These are phyloP conservation scores for Thuja plicata DNA, from an alignment of 83 land plant genomes.

Conservation along the genomic window DNA sequence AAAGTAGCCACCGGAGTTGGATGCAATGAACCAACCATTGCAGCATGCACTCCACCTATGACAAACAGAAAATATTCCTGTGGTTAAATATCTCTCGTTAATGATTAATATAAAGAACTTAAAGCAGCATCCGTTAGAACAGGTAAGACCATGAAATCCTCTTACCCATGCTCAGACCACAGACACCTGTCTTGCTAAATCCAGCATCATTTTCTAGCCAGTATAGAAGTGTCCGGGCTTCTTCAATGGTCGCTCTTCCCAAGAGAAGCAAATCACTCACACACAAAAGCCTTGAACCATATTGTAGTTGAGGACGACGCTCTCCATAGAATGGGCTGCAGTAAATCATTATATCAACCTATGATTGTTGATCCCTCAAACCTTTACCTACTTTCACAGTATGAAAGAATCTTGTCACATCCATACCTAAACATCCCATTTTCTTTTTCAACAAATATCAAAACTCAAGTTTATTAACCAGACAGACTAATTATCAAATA, in stretches of 20 bases:
- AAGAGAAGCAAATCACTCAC: slow-evolving; percentile 94
- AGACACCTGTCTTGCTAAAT: slow-evolving; percentile 86
- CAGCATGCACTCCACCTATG: slow-evolving; percentile 97
- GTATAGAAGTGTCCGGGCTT: slow-evolving; percentile 82
- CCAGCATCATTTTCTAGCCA: slow-evolving; percentile 88
- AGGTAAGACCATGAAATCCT: not conserved
- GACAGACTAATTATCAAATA: not conserved
- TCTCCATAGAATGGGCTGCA: slow-evolving; percentile 96
- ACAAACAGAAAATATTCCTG: not conserved
- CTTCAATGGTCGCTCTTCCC: slow-evolving; percentile 96
- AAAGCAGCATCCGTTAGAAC: not conserved
- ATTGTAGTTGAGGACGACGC: slow-evolving; percentile 83
- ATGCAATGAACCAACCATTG: slow-evolving; percentile 98
- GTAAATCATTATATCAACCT: slow-evolving; percentile 21
- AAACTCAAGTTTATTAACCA: not conserved
- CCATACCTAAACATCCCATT: not conserved
- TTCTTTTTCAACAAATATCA: not conserved
- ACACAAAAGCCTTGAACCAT: slow-evolving; percentile 88
- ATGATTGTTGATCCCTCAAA: slow-evolving; percentile 5
- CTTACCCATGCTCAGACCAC: slow-evolving; percentile 99
- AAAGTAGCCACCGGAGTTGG: slow-evolving; percentile 87
- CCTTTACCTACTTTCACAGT: not conserved
- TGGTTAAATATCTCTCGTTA: not conserved
- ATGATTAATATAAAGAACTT: not conserved
- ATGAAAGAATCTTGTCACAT: not conserved